Percentiles rank a stretch among this genome's conserved stretches.
These are phyloP conservation scores for Cordyceps militaris DNA, from an alignment of 2,329 filamentous ascomycete genomes.

Conservation along the genomic window DNA sequence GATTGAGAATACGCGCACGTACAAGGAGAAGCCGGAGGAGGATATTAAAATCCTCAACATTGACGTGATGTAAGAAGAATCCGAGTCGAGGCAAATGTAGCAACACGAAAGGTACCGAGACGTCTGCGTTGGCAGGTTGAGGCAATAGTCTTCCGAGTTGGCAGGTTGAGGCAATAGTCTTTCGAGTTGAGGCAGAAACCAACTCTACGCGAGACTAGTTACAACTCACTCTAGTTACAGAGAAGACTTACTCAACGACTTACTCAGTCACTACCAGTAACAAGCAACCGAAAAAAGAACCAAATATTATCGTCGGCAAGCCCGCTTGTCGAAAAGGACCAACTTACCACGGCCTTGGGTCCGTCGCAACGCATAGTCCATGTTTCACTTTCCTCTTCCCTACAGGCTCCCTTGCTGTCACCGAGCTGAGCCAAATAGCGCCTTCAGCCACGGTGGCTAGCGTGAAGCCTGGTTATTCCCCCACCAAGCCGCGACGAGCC, in stretches of 20 bases:
- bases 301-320: conserved; percentile 5
- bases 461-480: conserved; percentile 9
- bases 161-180: too few relatives aligned
- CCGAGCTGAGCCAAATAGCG: conserved; percentile 13
- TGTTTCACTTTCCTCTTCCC: conserved; percentile 9
- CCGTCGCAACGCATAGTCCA: conserved; percentile 7
- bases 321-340: conserved; percentile 8
- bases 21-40: conserved; percentile 89
- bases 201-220: too few relatives aligned
- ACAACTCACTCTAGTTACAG: too few relatives aligned
- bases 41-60: conserved; percentile 98
- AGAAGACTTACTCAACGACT: too few relatives aligned
- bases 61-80: conserved; percentile 40
- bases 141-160: too few relatives aligned
- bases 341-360: neutral
- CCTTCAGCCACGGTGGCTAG: conserved; percentile 9
- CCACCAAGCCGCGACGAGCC: conserved; percentile 9
- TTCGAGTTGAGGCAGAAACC: too few relatives aligned
- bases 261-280: too few relatives aligned
- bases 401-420: conserved; percentile 6
- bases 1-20: conserved; percentile 85
- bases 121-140: too few relatives aligned
- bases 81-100: too few relatives aligned
- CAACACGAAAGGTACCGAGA: too few relatives aligned
- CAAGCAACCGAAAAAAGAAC: neutral